A percentile compares a stretch with the other conserved stretches of the same genome.
Conservation (phyloP, 768 basidiomycete species). For the Phlegmacium glaucopus region DNA sequence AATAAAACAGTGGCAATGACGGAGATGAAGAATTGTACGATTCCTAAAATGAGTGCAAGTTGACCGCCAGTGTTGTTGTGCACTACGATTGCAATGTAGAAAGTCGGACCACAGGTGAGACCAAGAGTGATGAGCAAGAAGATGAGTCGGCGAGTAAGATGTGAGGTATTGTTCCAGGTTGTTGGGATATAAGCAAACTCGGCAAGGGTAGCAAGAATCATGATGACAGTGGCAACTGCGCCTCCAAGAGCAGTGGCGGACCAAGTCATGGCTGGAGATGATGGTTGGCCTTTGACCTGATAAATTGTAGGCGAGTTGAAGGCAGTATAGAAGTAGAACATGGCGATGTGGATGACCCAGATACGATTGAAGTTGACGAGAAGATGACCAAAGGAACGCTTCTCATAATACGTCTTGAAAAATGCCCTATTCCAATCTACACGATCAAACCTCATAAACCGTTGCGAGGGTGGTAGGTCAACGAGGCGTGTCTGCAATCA, state of each 20-base stretch:
- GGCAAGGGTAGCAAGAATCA: conserved; percentile 90
- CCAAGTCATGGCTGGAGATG: conserved; percentile 83
- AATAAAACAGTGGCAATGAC: conserved; percentile 84
- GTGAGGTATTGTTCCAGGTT: conserved; percentile 98
- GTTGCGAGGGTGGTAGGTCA: conserved; percentile 84
- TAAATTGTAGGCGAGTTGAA: conserved; percentile 92
- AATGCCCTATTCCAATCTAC: conserved; percentile 96
- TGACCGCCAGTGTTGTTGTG: conserved; percentile 59
- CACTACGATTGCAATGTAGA: conserved; percentile 91
- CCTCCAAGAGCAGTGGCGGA: conserved; percentile 94
- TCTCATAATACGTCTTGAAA: conserved; percentile 99
- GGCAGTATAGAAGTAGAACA: conserved; percentile 96
- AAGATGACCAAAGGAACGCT: conserved; percentile 93
- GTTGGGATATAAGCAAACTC: conserved; percentile 98
- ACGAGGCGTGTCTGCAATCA: conserved; percentile 74
- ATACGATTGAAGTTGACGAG: conserved; percentile 99
- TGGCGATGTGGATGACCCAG: conserved; percentile 94
- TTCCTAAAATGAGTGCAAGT: conserved; percentile 87
- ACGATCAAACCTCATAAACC: conserved; percentile 96
- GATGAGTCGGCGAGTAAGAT: conserved; percentile 85
- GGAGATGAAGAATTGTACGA: conserved; percentile 95
- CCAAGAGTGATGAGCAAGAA: conserved; percentile 90
- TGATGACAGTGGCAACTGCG: conserved; percentile 92
- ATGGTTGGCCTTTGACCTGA: conserved; percentile 46
- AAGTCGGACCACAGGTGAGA: conserved; percentile 88